Evolutionary conservation across 352 stramenopile genomes (phyloP).

Genomic region (Pythium angustatum): DNA sequence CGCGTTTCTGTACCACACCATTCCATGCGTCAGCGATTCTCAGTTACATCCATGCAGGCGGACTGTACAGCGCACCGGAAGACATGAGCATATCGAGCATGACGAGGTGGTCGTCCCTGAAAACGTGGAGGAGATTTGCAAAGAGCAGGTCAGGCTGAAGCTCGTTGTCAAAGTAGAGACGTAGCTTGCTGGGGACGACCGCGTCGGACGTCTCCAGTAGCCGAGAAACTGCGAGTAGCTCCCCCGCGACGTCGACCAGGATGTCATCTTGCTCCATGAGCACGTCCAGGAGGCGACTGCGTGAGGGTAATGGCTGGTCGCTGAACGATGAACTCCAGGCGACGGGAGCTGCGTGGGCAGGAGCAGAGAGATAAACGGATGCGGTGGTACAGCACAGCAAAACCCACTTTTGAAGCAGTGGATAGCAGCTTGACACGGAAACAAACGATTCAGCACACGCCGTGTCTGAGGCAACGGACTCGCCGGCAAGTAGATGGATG

Average conservation of each 20-base stretch:
- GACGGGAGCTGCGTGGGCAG: neutral
- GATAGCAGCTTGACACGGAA: conserved; percentile 34
- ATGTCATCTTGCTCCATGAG: conserved; percentile 73
- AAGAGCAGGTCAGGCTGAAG: conserved; percentile 64
- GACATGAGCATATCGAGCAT: conserved; percentile 71
- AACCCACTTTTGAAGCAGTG: conserved; percentile 68
- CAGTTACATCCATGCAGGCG: too few relatives aligned
- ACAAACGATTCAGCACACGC: conserved; percentile 41
- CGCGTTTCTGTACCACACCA: too few relatives aligned
- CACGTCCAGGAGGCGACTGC: conserved; percentile 43
- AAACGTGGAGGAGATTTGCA: conserved; percentile 41
- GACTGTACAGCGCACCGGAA: conserved; percentile 64
- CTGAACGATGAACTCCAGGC: neutral
- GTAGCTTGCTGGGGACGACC: neutral
- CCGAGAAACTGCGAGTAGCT: conserved; percentile 36
- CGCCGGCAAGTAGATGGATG: neutral
- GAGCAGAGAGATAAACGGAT: neutral
- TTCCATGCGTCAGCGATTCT: neutral
- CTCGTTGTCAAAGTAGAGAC: conserved; percentile 19
- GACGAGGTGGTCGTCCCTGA: conserved; percentile 64
- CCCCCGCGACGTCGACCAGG: conserved; percentile 60
- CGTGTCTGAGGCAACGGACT: neutral
- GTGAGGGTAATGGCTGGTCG: conserved; percentile 25
- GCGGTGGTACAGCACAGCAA: conserved; percentile 32
- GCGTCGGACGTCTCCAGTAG: neutral